Percentiles rank a stretch among this genome's conserved stretches.
phyloP scores from a whole-genome alignment of 2,329 filamentous ascomycete genomes.

The Cercospora sp. region DNA sequence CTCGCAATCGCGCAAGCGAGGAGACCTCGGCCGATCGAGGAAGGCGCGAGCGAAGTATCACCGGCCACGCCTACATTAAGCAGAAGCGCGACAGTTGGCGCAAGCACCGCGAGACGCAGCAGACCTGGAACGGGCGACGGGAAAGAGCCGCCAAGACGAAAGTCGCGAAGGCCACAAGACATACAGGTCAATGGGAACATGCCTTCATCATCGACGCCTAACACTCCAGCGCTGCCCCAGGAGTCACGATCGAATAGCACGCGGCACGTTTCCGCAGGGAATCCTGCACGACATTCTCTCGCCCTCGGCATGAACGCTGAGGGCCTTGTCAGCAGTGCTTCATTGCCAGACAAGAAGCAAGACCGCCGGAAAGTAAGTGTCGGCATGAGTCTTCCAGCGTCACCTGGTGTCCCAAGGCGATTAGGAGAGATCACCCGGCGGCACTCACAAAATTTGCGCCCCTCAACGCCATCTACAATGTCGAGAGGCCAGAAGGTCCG shows the following conservation, averaged over 20 bases:
- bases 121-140: constrained; percentile 36
- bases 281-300: constrained; percentile 35
- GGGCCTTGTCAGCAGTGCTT: constrained; percentile 37
- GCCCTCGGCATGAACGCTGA: constrained; percentile 34
- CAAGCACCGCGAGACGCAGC: constrained; percentile 46
- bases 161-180: constrained; percentile 39
- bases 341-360: constrained; percentile 33
- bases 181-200: constrained; percentile 29
- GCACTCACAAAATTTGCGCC: constrained; percentile 60
- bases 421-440: constrained; percentile 44
- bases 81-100: constrained; percentile 68
- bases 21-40: constrained; percentile 65
- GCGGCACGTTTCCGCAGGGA: constrained; percentile 11
- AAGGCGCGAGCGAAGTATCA: constrained; percentile 61
- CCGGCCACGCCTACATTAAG: constrained; percentile 58
- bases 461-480: constrained; percentile 62
- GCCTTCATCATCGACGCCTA: constrained; percentile 21
- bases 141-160: constrained; percentile 33
- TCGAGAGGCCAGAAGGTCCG: constrained; percentile 67
- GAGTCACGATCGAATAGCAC: background rate
- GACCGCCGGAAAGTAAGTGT: constrained; percentile 28
- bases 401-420: constrained; percentile 43
- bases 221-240: constrained; percentile 19
- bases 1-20: constrained; percentile 79
- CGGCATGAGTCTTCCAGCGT: constrained; percentile 35